phyloP scores from a whole-genome alignment of 148 eudicot species.

The Chenopodium suecicum region DNA sequence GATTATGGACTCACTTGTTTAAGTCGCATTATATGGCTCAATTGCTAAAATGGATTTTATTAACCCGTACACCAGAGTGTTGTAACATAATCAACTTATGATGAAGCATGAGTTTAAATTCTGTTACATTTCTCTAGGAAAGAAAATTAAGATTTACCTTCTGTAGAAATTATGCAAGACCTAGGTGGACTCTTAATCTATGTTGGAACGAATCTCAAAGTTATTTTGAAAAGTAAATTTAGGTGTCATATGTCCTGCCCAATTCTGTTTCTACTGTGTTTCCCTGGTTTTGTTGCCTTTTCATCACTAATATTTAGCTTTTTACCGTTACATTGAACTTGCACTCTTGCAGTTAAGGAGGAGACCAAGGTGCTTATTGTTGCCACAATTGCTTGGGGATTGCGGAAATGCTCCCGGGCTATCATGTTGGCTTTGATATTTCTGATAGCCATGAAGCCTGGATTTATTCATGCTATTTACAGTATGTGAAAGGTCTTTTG shows the following conservation, averaged over 20 bases:
- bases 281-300: not conserved
- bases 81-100: not conserved
- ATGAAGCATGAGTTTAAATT: not conserved
- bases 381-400: constrained; percentile 97
- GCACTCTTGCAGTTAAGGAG: constrained; percentile 81
- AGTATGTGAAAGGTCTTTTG: constrained; percentile 45
- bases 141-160: too few species aligned
- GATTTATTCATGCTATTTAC: constrained; percentile 83
- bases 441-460: constrained; percentile 93
- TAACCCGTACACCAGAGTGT: not conserved
- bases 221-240: not conserved
- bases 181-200: not conserved
- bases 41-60: not conserved
- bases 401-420: constrained; percentile 91
- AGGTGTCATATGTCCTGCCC: not conserved
- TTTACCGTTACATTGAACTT: constrained; percentile 20
- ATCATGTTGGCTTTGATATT: constrained; percentile 79
- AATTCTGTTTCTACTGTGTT: not conserved
- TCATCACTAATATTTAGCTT: constrained; percentile 3
- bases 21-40: not conserved
- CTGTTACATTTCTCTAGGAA: not conserved
- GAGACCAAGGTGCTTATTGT: constrained; percentile 92
- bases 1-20: not conserved
- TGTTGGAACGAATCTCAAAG: not conserved
- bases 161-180: not conserved